A percentile compares a stretch with the other conserved stretches of the same genome.
Evolutionary conservation across 164 flowering plant genomes (phyloP).

Genomic region (Nymphaea colorata): DNA sequence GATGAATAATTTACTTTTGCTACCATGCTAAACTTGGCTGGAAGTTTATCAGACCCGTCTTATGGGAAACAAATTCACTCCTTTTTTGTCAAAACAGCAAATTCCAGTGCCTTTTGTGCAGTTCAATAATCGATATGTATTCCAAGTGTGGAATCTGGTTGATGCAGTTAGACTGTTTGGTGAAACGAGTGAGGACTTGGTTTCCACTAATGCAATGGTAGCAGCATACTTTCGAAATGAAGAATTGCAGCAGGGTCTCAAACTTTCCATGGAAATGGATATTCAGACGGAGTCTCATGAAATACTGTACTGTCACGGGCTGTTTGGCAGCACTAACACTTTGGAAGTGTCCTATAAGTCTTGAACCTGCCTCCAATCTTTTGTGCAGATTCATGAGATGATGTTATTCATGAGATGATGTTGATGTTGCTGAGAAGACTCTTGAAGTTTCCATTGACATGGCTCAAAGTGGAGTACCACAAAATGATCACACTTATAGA

Average conservation of each 20-base stretch:
- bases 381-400: too few species aligned
- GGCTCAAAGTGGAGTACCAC: conserved; percentile 30
- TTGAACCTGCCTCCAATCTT: too few species aligned
- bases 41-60: conserved; percentile 22
- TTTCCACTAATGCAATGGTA: conserved; percentile 63
- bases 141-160: conserved; percentile 51
- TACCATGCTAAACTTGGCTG: conserved; percentile 45
- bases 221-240: conserved; percentile 84
- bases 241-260: conserved; percentile 41
- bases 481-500: conserved; percentile 52
- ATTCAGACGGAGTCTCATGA: conserved; percentile 63
- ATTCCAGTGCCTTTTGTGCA: conserved; percentile 35
- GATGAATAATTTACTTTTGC: conserved; percentile 55
- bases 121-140: conserved; percentile 74
- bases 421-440: conserved; percentile 31
- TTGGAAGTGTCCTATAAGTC: too few species aligned
- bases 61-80: conserved; percentile 62
- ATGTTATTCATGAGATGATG: too few species aligned
- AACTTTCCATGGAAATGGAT: conserved; percentile 32
- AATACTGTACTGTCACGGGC: conserved; percentile 60
- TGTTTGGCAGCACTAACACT: too few species aligned
- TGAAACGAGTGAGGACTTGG: conserved; percentile 26
- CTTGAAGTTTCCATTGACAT: conserved; percentile 38
- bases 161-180: conserved; percentile 40
- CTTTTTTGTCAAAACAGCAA: conserved; percentile 50